phyloP scores from a whole-genome alignment of 495 filamentous ascomycete species.

The Halenospora varia region DNA sequence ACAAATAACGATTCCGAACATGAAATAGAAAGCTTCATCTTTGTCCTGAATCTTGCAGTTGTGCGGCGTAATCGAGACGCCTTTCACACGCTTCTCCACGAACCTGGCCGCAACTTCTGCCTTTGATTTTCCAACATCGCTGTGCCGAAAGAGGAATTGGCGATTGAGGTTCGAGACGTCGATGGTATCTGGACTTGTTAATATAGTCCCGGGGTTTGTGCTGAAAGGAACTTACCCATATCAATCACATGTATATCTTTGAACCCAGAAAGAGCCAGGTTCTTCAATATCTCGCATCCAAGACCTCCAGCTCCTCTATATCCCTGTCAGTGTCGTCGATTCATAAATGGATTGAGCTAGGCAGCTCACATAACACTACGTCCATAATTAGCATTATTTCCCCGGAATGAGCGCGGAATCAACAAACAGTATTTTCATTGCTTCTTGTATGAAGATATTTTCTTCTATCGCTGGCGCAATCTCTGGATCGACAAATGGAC shows the following conservation, averaged over 20 bases:
- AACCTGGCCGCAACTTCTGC: constrained; percentile 90
- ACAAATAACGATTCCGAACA: constrained; percentile 89
- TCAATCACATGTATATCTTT: constrained; percentile 98
- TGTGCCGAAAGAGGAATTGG: constrained; percentile 92
- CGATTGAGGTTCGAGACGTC: constrained; percentile 98
- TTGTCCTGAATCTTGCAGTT: constrained; percentile 97
- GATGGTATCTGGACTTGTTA: constrained; percentile 67
- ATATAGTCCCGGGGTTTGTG: background rate
- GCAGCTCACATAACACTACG: constrained; percentile 27
- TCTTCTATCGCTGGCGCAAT: constrained; percentile 60
- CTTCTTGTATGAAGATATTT: constrained; percentile 54
- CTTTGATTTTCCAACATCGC: constrained; percentile 91
- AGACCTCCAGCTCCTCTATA: constrained; percentile 86
- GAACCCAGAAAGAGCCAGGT: constrained; percentile 92
- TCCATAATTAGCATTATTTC: constrained; percentile 12
- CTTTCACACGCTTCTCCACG: constrained; percentile 81
- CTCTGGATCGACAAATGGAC: constrained; percentile 74
- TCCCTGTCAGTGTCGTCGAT: background rate
- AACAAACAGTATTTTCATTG: constrained; percentile 67
- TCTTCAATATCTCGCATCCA: constrained; percentile 96
- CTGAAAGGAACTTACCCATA: constrained; percentile 61
- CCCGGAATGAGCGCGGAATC: background rate
- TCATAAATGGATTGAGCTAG: background rate
- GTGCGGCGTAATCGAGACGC: constrained; percentile 88
- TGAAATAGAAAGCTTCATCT: constrained; percentile 96